Evolutionary conservation across 2,329 filamentous ascomycete species (phyloP).

Genomic region (Pseudofabraea citricarpa): DNA sequence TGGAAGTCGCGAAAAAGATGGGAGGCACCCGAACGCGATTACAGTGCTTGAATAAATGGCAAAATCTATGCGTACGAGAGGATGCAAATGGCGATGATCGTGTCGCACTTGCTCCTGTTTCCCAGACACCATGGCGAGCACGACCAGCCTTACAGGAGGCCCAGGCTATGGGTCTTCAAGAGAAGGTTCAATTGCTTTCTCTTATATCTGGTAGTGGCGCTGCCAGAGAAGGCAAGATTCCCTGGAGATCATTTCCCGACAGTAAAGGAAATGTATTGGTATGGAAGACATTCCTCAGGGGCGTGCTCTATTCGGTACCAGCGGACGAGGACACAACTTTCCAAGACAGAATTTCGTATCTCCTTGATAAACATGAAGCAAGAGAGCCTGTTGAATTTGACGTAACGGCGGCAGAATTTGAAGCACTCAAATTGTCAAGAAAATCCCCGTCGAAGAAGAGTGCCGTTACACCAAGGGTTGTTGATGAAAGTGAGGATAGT

Average conservation of each 20-base stretch:
- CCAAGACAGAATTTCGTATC: background rate
- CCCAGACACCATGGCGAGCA: conserved; percentile 34
- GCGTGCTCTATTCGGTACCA: background rate
- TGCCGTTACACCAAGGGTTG: background rate
- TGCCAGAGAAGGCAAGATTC: conserved; percentile 40
- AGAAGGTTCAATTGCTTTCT: conserved; percentile 39
- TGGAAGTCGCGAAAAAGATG: conserved; percentile 58
- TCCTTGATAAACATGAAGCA: background rate
- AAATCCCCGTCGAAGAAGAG: conserved; percentile 14
- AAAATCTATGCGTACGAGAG: conserved; percentile 35
- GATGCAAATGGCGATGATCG: conserved; percentile 14
- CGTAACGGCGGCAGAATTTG: background rate
- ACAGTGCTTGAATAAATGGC: conserved; percentile 68
- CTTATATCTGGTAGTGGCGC: conserved; percentile 38
- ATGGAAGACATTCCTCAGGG: conserved; percentile 6
- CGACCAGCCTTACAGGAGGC: conserved; percentile 39
- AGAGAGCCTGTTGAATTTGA: background rate
- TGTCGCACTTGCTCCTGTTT: conserved; percentile 16
- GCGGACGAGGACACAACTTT: background rate
- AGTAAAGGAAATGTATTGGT: conserved; percentile 32
- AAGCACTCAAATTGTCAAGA: background rate
- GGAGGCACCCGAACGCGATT: conserved; percentile 55
- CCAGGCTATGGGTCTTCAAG: conserved; percentile 35
- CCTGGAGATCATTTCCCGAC: conserved; percentile 42
- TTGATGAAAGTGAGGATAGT: conserved; percentile 4